Evolutionary conservation across 164 flowering plant species (phyloP).

Genomic region (Vitis labrusca): DNA sequence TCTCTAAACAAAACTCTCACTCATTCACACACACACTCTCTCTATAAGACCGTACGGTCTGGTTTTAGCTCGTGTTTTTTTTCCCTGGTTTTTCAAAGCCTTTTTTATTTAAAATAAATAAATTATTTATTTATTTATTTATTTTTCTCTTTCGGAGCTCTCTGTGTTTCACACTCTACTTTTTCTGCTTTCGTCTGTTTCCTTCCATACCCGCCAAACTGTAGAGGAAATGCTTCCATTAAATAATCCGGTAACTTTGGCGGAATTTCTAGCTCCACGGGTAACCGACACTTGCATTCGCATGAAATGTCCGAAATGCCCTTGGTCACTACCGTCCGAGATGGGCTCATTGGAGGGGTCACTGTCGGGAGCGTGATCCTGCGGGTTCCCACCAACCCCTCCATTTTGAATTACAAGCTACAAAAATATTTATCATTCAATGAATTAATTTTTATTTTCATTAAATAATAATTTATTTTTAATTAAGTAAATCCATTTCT

Average conservation of each 20-base stretch:
- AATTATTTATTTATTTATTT: too few relatives aligned
- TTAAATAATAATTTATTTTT: too few relatives aligned
- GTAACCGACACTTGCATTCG: slow-evolving; percentile 8
- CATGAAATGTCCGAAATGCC: background rate
- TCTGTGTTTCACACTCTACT: too few relatives aligned
- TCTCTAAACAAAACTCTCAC: slow-evolving; percentile 1
- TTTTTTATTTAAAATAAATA: background rate
- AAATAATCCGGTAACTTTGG: background rate
- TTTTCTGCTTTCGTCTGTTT: background rate
- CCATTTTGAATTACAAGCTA: too few relatives aligned
- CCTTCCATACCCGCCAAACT: slow-evolving; percentile 17
- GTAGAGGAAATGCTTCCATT: too few relatives aligned
- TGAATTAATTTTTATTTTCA: too few relatives aligned
- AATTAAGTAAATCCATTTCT: too few relatives aligned
- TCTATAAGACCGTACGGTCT: slow-evolving; percentile 16
- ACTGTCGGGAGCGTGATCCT: too few relatives aligned
- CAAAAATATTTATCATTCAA: too few relatives aligned
- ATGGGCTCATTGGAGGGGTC: too few relatives aligned
- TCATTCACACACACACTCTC: slow-evolving; percentile 5
- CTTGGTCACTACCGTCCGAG: background rate
- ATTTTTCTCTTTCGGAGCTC: too few relatives aligned
- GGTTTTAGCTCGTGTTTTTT: slow-evolving; percentile 3
- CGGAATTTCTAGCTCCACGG: background rate
- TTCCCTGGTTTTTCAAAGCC: background rate
- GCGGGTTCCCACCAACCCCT: too few relatives aligned